These are phyloP conservation scores for Talaromyces adpressus DNA, from an alignment of 495 filamentous ascomycete genomes.

Conservation along the genomic window DNA sequence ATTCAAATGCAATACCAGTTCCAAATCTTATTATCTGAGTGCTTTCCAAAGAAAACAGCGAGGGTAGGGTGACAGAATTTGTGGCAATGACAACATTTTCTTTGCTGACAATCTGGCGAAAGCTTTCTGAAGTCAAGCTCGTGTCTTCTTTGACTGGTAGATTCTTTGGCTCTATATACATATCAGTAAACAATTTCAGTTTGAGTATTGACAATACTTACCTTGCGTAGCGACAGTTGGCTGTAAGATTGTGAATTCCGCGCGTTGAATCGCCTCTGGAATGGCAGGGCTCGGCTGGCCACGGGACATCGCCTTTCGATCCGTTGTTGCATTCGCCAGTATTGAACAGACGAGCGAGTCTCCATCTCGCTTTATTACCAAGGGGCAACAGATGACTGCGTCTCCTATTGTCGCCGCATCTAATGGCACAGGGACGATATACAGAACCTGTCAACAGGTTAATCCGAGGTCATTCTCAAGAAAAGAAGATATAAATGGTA, in stretches of 20 bases:
- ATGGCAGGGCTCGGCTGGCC: neutral
- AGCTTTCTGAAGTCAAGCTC: neutral
- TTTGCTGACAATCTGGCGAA: neutral
- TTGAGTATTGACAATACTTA: neutral
- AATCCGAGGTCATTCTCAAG: neutral
- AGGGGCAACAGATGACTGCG: conserved; percentile 18
- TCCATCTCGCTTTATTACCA: conserved; percentile 20
- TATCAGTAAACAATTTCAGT: neutral
- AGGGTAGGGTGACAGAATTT: conserved; percentile 3
- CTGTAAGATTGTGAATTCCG: neutral
- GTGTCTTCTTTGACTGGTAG: neutral
- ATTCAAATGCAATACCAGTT: neutral
- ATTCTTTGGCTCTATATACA: conserved; percentile 1
- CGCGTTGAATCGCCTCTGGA: neutral
- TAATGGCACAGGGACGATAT: conserved; percentile 20
- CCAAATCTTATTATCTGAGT: conserved; percentile 4
- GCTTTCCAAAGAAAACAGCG: neutral
- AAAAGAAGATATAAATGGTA: neutral
- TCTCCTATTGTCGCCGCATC: conserved; percentile 21
- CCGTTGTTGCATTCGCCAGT: conserved; percentile 17
- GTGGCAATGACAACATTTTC: conserved; percentile 1
- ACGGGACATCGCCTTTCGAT: neutral
- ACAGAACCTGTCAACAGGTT: conserved; percentile 14
- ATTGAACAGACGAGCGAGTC: conserved; percentile 19
- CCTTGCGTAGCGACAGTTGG: neutral